Evolutionary conservation across 2,329 filamentous ascomycete genomes (phyloP), one percentile per base, ranked within the genome.

Genomic region (Biscogniauxia mediterranea): DNA sequence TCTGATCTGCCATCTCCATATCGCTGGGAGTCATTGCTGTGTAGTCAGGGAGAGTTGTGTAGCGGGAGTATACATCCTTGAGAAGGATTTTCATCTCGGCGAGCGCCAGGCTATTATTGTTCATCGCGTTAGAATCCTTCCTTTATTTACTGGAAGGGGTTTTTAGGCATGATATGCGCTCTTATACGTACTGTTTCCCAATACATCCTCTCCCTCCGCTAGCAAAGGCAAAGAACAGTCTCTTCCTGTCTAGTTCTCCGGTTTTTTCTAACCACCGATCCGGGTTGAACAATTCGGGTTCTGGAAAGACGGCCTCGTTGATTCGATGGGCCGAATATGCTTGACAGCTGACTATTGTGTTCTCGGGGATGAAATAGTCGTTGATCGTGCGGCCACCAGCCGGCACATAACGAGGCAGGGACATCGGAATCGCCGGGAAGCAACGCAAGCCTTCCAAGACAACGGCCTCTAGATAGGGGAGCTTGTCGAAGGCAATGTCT

Each of bases 211-310:
- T 77, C 0, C 85, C 87, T 4, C 88, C 88, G 54, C 79, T 84
- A 6, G 86, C 83, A 77, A 90, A 90, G 0, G 88, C 83, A 77
- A 89, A 89, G 69, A 88, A 84, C 7, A 85, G 69, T 52, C 84
- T 78, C 66, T 84, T 84, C 60, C 85, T 80, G 68, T 94, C 90
- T 61, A 89, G 83, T 68, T 94, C 91, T 1, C 91, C 92, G 53
- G 88, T 83, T 8, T 83, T 81, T 17, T 83, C 86, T 65, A 97
- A 84, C 93, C 93, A 97, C 67, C 94, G 84, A 60, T 94, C 90
- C 0, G 93, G 93, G 56, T 88, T 81, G 71, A 93, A 97, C 5
- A 75, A 77, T 62, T 96, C 90, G 0, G 93, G 90, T 52, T 93
- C 83, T 0, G 89, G 87, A 72, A 96, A 98, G 1, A 92, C 89